Conservation (phyloP, 2,329 filamentous ascomycete genomes). For the Piedraia hortae region DNA sequence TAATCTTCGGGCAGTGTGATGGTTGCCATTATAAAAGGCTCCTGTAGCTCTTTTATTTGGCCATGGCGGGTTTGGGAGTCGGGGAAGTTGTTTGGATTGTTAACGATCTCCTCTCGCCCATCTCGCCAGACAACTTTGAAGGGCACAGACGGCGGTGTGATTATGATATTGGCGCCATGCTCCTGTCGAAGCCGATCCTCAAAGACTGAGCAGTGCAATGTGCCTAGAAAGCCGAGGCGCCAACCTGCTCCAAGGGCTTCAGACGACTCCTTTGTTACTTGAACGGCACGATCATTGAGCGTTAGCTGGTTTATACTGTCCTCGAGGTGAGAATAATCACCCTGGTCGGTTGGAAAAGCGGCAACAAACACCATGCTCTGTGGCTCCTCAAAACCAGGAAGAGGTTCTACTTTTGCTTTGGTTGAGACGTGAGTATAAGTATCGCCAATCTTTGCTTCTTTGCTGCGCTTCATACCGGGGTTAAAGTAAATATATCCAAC, state of each 20-base stretch:
- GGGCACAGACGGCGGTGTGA: conserved; percentile 84
- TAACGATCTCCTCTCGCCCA: conserved; percentile 51
- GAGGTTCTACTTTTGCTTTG: conserved; percentile 48
- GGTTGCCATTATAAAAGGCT: conserved; percentile 55
- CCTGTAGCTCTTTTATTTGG: conserved; percentile 33
- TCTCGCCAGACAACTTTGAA: conserved; percentile 60
- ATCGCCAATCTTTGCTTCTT: conserved; percentile 88
- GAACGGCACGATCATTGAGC: conserved; percentile 85
- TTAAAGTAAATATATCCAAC: conserved; percentile 96
- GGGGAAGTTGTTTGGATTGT: conserved; percentile 71
- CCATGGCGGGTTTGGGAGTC: conserved; percentile 33
- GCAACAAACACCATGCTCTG: conserved; percentile 98
- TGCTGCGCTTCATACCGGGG: conserved; percentile 87
- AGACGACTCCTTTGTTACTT: conserved; percentile 76
- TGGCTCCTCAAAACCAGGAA: conserved; percentile 84
- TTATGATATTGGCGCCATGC: conserved; percentile 82
- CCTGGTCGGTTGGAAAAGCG: conserved; percentile 77
- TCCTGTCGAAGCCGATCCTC: conserved; percentile 86
- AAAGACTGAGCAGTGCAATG: conserved; percentile 93
- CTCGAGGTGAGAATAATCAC: conserved; percentile 61
- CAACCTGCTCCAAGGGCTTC: conserved; percentile 85
- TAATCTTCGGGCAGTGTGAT: conserved; percentile 86
- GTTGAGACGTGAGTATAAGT: conserved; percentile 66
- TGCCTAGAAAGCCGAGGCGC: conserved; percentile 85
- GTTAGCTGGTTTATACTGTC: conserved; percentile 86